phyloP scores from a whole-genome alignment of 192 early-diverging fungal species.

The Spizellomyces sp. region DNA sequence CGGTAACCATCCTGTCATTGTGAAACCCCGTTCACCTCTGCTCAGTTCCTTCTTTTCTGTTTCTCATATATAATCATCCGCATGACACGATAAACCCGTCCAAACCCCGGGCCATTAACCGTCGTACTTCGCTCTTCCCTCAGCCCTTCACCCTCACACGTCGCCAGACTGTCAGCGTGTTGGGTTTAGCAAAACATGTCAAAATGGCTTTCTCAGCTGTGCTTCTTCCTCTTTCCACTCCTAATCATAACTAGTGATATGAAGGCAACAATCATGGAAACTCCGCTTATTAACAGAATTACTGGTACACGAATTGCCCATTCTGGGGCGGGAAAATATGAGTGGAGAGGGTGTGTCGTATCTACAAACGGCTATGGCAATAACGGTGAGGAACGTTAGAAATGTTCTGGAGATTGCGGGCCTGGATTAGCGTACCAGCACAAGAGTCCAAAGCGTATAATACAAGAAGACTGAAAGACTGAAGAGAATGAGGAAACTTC shows the following conservation, averaged over 20 bases:
- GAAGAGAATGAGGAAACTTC: conserved; percentile 68
- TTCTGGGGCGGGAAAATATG: conserved; percentile 78
- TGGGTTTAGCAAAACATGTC: too few relatives aligned
- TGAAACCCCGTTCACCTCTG: too few relatives aligned
- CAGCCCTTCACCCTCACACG: too few relatives aligned
- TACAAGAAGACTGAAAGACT: conserved; percentile 80
- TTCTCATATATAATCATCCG: too few relatives aligned
- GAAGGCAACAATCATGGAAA: conserved; percentile 77
- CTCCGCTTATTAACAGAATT: conserved; percentile 75
- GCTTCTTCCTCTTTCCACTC: conserved; percentile 75
- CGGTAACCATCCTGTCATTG: too few relatives aligned
- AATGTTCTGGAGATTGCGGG: neutral
- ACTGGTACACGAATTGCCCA: conserved; percentile 90
- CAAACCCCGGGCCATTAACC: too few relatives aligned
- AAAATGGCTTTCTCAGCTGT: neutral
- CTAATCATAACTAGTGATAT: conserved; percentile 85
- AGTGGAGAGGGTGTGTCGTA: conserved; percentile 58
- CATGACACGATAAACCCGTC: too few relatives aligned
- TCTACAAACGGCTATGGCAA: conserved; percentile 32
- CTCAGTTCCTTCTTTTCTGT: too few relatives aligned
- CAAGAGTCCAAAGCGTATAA: conserved; percentile 87
- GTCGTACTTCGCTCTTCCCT: too few relatives aligned
- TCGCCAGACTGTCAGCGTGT: too few relatives aligned
- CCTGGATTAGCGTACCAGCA: conserved; percentile 62
- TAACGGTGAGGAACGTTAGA: neutral